Evolutionary conservation across 345 rosid genomes (phyloP).

Genomic region (Hibiscus trionum): DNA sequence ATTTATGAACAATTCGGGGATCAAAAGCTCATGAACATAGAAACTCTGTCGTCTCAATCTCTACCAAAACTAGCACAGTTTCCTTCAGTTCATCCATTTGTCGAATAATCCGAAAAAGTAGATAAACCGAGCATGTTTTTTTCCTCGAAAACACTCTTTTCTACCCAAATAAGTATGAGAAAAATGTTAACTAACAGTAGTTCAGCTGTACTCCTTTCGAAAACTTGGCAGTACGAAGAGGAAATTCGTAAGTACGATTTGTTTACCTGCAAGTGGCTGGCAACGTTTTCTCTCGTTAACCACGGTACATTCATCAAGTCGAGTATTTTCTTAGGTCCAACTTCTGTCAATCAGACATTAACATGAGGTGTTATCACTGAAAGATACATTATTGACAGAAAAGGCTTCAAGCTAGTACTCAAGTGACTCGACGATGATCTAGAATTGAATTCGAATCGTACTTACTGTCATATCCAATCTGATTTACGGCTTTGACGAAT

Average conservation of each 20-base stretch:
- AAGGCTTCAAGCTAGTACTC: background rate
- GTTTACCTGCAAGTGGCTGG: constrained; percentile 90
- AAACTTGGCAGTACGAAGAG: background rate
- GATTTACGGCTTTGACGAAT: constrained; percentile 89
- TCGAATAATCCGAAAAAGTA: no score
- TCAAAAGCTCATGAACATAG: background rate
- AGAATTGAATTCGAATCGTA: constrained; percentile 1
- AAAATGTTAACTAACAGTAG: no score
- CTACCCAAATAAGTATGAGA: no score
- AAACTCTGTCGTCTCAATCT: no score
- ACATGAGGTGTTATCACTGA: constrained; percentile 15
- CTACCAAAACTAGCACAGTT: no score
- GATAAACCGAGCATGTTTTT: no score
- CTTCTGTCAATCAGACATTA: constrained; percentile 61
- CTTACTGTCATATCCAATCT: constrained; percentile 92
- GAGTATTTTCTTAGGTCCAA: constrained; percentile 94
- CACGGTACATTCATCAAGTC: constrained; percentile 93
- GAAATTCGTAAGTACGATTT: background rate
- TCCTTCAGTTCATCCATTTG: no score
- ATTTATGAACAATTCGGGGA: background rate
- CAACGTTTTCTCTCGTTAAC: constrained; percentile 93
- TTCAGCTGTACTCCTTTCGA: no score
- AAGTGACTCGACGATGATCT: background rate
- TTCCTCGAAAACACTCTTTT: no score
- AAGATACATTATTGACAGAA: constrained; percentile 11